Base-by-base conservation (phyloP, 2,329 filamentous ascomycete species). In the Curvularia sp. region DNA sequence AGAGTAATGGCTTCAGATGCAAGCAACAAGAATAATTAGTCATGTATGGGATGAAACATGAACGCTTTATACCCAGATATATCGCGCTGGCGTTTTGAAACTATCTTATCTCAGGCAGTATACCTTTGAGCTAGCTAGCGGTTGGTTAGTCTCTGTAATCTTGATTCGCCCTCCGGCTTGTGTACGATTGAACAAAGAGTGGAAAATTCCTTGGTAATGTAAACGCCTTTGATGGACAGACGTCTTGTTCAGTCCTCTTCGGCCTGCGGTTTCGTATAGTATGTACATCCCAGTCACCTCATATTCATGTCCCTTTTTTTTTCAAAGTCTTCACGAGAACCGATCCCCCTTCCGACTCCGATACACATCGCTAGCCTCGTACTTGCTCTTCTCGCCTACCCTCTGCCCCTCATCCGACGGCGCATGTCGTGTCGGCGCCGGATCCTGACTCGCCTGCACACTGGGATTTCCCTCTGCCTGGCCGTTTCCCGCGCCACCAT, bases 341-440 rank as follows among this genome's bases (percentile, higher is more conserved):
- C 95, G 85, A 80, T 98, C 93, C 3, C 95, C 95, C 76, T 92
- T 96, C 61, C 83, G 86, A 78, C 89, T 90, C 68, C 86, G 82
- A 78, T 89, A 98, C 55, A 93, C 90, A 67, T 86, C 83, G 53
- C 82, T 83, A 31, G 90, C 89, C 80, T 98, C 93, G 78, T 96
- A 98, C 80, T 96, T 97, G 76, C 92, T 90, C 83, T 92, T 96
- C 77, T 93, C 91, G 35, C 81, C 70, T 26, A 90, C 82, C 63
- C 85, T 82, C 73, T 92, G 84, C 43, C 82, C 79, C 74, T 91
- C 90, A 42, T 86, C 90, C 64, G 88, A 83, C 1, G 91, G 90
- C 60, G 89, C 90, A 79, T 96, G 93, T 65, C 88, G 83, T 53
- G 92, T 96, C 9, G 93, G 89, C 12, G 93, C 93, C n/a, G 92